Conservation (phyloP, 192 early-diverging fungal genomes). For the Coemansia sp. region DNA sequence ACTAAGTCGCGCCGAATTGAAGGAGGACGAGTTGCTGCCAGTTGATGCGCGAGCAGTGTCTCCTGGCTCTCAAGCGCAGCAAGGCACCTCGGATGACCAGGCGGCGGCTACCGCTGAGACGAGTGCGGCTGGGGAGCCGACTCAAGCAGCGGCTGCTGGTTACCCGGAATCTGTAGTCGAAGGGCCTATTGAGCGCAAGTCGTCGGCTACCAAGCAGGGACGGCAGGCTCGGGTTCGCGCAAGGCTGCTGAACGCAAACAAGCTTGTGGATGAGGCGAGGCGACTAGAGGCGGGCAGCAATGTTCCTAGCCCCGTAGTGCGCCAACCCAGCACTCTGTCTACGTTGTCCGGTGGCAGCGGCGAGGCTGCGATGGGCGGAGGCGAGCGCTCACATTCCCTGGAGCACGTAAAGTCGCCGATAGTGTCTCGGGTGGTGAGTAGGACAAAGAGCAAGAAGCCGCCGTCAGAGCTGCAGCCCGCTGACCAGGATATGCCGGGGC, state of each 20-base stretch:
- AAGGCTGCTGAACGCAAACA: constrained; percentile 35
- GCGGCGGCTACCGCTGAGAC: neutral
- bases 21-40: neutral
- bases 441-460: constrained; percentile 9
- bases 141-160: neutral
- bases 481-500: neutral
- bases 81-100: neutral
- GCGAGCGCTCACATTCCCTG: neutral
- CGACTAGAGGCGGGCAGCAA: constrained; percentile 7
- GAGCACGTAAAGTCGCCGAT: neutral
- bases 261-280: constrained; percentile 31
- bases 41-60: neutral
- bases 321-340: neutral
- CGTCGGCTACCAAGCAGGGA: constrained; percentile 12
- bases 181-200: constrained; percentile 4
- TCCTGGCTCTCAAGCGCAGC: neutral
- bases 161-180: neutral
- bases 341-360: neutral
- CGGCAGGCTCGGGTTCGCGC: constrained; percentile 39
- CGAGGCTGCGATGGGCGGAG: neutral
- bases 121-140: neutral
- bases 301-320: neutral
- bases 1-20: neutral
- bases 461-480: constrained; percentile 6
- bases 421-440: neutral